Base-by-base conservation (phyloP, 139 green algal genomes). In the Axilococcus clingmanii region DNA sequence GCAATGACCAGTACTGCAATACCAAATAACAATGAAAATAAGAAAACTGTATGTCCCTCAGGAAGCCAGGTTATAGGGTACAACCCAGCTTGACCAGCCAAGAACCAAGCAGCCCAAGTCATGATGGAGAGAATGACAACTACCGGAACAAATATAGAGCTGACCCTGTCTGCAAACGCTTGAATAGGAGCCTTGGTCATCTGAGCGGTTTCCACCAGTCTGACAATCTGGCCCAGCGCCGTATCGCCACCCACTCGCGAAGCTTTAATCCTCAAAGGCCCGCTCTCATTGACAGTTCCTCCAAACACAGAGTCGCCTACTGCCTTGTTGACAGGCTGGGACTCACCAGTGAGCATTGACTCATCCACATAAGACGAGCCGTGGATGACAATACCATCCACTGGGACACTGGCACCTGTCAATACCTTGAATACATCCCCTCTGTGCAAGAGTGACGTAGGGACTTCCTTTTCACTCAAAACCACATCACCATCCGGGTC, bases 1-100 rank as follows among this genome's bases (percentile, higher is more conserved):
- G 92, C 92, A 37, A 99, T 93, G 32, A 98, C 91, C 35, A 99
- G 59, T 46, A 97, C 92, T 2, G 83, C 65, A 46, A 98, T 95
- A 52, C 76, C 90, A 58, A 97, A 95, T 28, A 95, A 71, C 27
- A 97, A 68, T 11, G 87, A 79, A 33, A 98, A 91, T 17, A 96
- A 68, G 57, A 96, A 96, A 37, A 56, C 55, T 40, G 72, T 78
- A 59, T 89, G 69, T 35, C 85, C 78, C 25, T 71, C 44, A 3
- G 91, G 91, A 36, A 96, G 68, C 83, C 84, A 95, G 3, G 30
- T 16, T 16, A 40, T 59, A 14, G 59, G 81, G 49, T 68, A 80
- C 40, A 27, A 59, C 20, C 59, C 67, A n/a, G 37, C 12, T 3
- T 14, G 29, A 32, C 79, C 85, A 1, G 71, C 70, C 5, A 81